Base-by-base conservation (phyloP, 345 rosid species). In the Linum lewisii region DNA sequence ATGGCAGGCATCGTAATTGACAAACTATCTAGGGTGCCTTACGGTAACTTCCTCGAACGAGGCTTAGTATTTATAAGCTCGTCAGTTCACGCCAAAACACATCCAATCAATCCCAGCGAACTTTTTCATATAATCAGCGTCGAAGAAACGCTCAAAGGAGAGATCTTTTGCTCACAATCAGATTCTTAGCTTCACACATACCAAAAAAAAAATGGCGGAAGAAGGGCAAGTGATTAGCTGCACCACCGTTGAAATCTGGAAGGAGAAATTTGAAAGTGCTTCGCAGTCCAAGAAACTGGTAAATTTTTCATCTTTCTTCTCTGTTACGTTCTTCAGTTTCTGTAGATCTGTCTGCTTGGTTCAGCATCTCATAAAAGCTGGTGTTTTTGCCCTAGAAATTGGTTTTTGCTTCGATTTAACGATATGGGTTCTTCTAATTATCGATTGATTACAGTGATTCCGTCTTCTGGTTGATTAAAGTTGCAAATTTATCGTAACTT, bases 231-330 rank as follows among this genome's bases (percentile, higher is more conserved):
- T 76, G 24, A 51, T 69, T 62, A 54, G 68, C 57, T 68, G 73
- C 74, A 76, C 72, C 59, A 68, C 57, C 22, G 63, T 66, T n/a
- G 66, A 76, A 20, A 37, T 38, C 44, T 76, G 79, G 79, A 56
- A 16, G 14, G 74, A 63, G 64, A 68, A 65, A 15, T 57, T 74
- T 15, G 24, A 63, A 42, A 60, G 63, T 64, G 72, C 57, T 20
- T 19, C 51, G 3, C 61, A 55, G 20, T n/a, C 68, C 24, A 57
- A 69, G 51, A 72, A 65, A 21, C 57, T 72, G 76, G 79, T 72
- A 65, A 55, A 7, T 15, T 15, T 18, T 44, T 15, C 14, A n/a
- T 13, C 4, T 7, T 20, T 25, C 3, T 36, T 32, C 19, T 20
- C 21, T 5, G n/a, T n/a, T n/a, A 20, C 13, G 54, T 53, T 24